A percentile compares a stretch with the other conserved stretches of the same genome.
These are phyloP conservation scores for Tephrocybe sp. DNA, from an alignment of 768 basidiomycete species.

Conservation along the genomic window DNA sequence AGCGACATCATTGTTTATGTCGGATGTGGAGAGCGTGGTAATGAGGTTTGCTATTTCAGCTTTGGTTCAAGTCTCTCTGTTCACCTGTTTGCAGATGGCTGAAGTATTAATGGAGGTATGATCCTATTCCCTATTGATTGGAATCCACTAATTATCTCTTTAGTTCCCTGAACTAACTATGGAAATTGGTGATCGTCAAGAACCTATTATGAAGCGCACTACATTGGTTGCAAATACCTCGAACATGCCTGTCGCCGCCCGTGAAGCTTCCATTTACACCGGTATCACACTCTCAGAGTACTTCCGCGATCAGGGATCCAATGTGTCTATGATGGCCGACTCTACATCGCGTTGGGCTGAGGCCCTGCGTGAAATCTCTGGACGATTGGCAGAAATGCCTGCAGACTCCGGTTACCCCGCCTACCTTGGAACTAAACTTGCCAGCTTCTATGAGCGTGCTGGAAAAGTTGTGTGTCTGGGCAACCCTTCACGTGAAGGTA, in stretches of 20 bases:
- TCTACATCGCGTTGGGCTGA: constrained; percentile 99
- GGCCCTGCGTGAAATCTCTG: constrained; percentile 97
- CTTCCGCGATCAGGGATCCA: constrained; percentile 97
- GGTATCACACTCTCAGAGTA: constrained; percentile 99
- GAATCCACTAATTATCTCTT: constrained; percentile 3
- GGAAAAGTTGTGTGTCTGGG: constrained; percentile 94
- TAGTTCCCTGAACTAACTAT: constrained; percentile 90
- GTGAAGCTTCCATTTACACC: constrained; percentile 99
- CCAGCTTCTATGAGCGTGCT: constrained; percentile 97
- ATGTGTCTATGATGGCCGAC: constrained; percentile 99
- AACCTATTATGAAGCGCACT: constrained; percentile 99
- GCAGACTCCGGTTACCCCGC: constrained; percentile 99
- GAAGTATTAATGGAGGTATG: constrained; percentile 97
- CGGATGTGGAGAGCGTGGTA: constrained; percentile 98
- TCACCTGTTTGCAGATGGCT: constrained; percentile 61
- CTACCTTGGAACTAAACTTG: constrained; percentile 92
- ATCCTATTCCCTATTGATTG: not conserved
- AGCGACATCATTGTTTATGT: constrained; percentile 99
- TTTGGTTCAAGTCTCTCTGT: not conserved
- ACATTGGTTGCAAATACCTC: constrained; percentile 99
- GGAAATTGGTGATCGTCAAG: constrained; percentile 89
- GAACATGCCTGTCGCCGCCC: constrained; percentile 99
- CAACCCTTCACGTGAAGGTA: constrained; percentile 82
- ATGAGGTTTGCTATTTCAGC: constrained; percentile 58
- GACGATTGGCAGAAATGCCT: constrained; percentile 99